A percentile compares a stretch with the other conserved stretches of the same genome.
These are phyloP conservation scores for Dictyostelium firmibasis DNA, from an alignment of 78 protist species.

Conservation along the genomic window DNA sequence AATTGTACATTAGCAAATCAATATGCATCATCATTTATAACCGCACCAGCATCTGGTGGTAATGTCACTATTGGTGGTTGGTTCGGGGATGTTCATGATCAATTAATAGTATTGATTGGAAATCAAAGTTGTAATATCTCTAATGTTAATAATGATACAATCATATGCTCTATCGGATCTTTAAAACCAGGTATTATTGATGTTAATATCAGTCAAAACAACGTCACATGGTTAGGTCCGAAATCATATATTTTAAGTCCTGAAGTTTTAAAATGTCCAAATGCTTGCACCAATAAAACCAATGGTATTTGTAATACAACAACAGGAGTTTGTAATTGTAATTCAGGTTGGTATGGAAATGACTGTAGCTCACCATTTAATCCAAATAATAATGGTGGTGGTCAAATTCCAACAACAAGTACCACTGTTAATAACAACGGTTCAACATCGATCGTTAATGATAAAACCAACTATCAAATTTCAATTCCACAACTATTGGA, in stretches of 20 bases:
- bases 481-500: background rate
- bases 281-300: background rate
- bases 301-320: constrained; percentile 1
- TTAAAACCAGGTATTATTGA: background rate
- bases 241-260: background rate
- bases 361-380: constrained; percentile 8
- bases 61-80: background rate
- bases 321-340: background rate
- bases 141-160: background rate
- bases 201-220: background rate
- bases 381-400: background rate
- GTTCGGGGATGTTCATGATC: background rate
- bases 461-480: background rate
- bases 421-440: background rate
- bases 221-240: background rate
- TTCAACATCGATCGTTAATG: background rate
- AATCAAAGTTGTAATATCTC: background rate
- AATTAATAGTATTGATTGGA: background rate
- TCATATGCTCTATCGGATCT: background rate
- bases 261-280: background rate
- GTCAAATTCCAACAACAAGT: background rate
- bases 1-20: background rate
- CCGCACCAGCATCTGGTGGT: background rate
- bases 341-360: background rate
- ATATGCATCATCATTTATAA: background rate